phyloP scores from a whole-genome alignment of 2,329 filamentous ascomycete species.

The Aureobasidium sp. region DNA sequence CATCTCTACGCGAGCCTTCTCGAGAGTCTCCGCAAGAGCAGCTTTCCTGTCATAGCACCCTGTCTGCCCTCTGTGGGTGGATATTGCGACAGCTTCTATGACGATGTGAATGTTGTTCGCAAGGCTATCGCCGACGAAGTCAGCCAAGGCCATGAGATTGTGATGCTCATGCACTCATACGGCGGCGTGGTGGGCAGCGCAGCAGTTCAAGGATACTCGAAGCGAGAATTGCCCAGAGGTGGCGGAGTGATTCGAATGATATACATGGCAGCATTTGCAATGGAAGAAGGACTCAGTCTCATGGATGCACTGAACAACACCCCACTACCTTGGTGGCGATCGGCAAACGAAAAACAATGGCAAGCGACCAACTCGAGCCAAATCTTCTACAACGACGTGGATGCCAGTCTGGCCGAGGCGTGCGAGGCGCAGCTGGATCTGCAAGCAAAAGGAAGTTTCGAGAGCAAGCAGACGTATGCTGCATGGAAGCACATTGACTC shows the following conservation, averaged over 20 bases:
- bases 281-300: conserved; percentile 19
- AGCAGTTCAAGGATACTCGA: conserved; percentile 22
- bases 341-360: conserved; percentile 11
- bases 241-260: conserved; percentile 24
- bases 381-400: conserved; percentile 33
- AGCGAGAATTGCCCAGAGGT: conserved; percentile 17
- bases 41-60: conserved; percentile 22
- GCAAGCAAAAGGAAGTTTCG: conserved; percentile 26
- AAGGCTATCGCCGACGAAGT: conserved; percentile 17
- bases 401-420: conserved; percentile 20
- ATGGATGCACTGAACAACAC: conserved; percentile 18
- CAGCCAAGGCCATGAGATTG: conserved; percentile 22
- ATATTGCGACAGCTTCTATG: conserved; percentile 14
- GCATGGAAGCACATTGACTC: conserved; percentile 35
- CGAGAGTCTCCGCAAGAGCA: conserved; percentile 18
- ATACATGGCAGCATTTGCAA: conserved; percentile 23
- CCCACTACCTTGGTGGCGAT: conserved; percentile 11
- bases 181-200: conserved; percentile 25
- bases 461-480: conserved; percentile 24
- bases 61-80: conserved; percentile 19
- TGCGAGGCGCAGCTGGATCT: conserved; percentile 22
- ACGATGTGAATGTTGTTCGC: conserved; percentile 23
- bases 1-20: conserved; percentile 20
- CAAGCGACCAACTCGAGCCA: conserved; percentile 14
- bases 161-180: conserved; percentile 28